phyloP scores from a whole-genome alignment of 2,329 filamentous ascomycete species.

The Neonectria neomacrospora region DNA sequence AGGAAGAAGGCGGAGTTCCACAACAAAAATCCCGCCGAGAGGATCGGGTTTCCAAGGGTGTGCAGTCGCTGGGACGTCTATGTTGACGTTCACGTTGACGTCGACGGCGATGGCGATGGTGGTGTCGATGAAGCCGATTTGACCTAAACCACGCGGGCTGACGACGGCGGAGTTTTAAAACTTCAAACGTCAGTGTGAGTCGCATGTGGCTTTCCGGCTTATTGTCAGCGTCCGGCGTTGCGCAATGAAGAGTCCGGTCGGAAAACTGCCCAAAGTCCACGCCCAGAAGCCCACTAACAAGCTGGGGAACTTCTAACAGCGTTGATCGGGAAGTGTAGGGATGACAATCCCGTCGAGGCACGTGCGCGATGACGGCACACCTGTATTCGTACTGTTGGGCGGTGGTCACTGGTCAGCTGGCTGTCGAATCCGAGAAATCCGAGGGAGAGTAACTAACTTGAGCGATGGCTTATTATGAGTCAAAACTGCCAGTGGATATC shows the following conservation, averaged over 20 bases:
- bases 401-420: neutral
- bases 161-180: conserved; percentile 5
- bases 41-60: neutral
- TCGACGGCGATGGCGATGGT: neutral
- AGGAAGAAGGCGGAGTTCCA: conserved; percentile 19
- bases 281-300: conserved; percentile 7
- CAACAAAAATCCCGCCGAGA: conserved; percentile 11
- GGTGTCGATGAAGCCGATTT: neutral
- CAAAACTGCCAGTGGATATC: conserved; percentile 2
- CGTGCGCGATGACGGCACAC: conserved; percentile 1
- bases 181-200: neutral
- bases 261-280: neutral
- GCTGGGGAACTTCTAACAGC: neutral
- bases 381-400: neutral
- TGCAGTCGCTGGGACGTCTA: neutral
- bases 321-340: conserved; percentile 8
- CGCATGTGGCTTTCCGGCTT: conserved; percentile 14
- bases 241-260: conserved; percentile 2
- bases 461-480: conserved; percentile 17
- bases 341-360: conserved; percentile 1
- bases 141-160: neutral
- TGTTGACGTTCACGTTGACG: neutral
- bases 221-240: neutral
- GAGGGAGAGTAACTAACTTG: conserved; percentile 7
- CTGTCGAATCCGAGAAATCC: neutral